Percentiles rank a stretch among this genome's conserved stretches.
These are phyloP conservation scores for Acanthamoeba culbertsoni DNA, from an alignment of 208 protist genomes.

Conservation along the genomic window DNA sequence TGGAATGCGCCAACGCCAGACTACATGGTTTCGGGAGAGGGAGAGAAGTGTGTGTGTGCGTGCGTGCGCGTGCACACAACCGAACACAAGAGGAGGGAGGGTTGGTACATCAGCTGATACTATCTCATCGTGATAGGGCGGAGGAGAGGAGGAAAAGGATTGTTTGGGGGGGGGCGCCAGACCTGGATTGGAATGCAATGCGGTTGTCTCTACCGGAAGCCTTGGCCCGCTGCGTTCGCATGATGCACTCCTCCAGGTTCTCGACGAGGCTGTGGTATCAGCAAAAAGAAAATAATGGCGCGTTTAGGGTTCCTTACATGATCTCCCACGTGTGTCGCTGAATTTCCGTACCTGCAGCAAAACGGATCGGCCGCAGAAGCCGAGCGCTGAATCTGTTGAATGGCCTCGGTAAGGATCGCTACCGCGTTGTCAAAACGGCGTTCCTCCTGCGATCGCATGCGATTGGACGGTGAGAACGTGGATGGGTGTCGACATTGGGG, in stretches of 20 bases:
- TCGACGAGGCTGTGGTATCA: neutral
- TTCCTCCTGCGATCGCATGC: too few species aligned
- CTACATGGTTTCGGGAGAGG: too few species aligned
- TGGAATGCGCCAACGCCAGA: neutral
- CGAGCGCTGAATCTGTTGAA: neutral
- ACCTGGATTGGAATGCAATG: neutral
- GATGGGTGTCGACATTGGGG: too few species aligned
- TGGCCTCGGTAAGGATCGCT: neutral
- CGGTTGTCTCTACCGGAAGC: neutral
- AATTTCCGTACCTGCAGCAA: neutral
- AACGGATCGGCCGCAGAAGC: neutral
- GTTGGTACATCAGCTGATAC: neutral
- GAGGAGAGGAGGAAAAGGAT: too few species aligned
- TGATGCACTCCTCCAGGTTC: conserved; percentile 1
- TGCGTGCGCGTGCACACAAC: too few species aligned
- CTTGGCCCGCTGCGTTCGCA: neutral
- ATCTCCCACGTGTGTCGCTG: too few species aligned
- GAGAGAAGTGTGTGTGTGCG: neutral
- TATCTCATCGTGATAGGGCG: too few species aligned
- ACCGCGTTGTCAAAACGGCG: neutral
- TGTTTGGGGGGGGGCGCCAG: neutral
- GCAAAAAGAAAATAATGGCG: neutral
- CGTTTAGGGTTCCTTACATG: too few species aligned
- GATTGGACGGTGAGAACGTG: too few species aligned
- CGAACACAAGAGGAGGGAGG: neutral